These are phyloP conservation scores for Pseudofabraea citricarpa DNA, from an alignment of 2,329 filamentous ascomycete species.

Conservation along the genomic window DNA sequence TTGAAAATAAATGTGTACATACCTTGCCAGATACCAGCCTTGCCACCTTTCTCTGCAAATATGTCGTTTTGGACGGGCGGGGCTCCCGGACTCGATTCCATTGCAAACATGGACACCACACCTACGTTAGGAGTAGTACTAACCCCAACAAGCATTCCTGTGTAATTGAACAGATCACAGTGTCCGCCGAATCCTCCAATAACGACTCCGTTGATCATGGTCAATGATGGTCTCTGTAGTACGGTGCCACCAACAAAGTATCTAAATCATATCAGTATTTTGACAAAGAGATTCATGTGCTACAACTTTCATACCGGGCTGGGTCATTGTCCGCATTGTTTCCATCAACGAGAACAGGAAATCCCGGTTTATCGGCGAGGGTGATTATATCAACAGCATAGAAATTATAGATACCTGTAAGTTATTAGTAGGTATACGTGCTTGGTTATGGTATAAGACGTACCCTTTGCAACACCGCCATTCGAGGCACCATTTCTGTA, in stretches of 20 bases:
- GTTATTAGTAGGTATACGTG: constrained; percentile 1
- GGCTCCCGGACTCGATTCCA: constrained; percentile 35
- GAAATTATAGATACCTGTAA: constrained; percentile 23
- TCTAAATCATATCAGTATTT: constrained; percentile 9
- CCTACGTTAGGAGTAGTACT: constrained; percentile 28
- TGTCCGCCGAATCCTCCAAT: constrained; percentile 43
- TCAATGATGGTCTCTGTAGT: constrained; percentile 37
- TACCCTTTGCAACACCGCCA: constrained; percentile 21
- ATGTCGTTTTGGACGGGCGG: constrained; percentile 25
- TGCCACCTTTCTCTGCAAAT: constrained; percentile 31
- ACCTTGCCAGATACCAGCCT: constrained; percentile 33
- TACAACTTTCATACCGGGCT: constrained; percentile 21
- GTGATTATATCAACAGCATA: constrained; percentile 30
- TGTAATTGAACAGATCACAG: constrained; percentile 42
- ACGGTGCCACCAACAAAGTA: constrained; percentile 42
- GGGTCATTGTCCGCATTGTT: constrained; percentile 39
- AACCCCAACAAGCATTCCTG: constrained; percentile 27
- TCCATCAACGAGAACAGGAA: constrained; percentile 41
- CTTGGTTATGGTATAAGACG: not conserved
- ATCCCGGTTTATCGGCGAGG: constrained; percentile 31
- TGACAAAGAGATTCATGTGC: no score
- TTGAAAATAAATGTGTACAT: no score
- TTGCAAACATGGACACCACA: constrained; percentile 33
- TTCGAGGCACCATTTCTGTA: constrained; percentile 25
- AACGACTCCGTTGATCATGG: constrained; percentile 34